Conservation (phyloP, 768 basidiomycete species). For the Chiua virens region DNA sequence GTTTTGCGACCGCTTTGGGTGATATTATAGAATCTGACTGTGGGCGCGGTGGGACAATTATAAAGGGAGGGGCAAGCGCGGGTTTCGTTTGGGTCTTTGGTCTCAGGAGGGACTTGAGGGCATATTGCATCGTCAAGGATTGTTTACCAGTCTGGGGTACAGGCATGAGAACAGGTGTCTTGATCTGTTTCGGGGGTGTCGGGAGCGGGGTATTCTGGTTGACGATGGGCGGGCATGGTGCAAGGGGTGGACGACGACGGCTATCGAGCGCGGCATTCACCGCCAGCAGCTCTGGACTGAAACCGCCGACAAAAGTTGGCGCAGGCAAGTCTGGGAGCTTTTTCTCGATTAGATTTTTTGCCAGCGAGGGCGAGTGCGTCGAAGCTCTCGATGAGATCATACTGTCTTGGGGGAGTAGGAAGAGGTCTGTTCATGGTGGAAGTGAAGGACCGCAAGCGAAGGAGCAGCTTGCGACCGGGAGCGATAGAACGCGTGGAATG, state of each 20-base stretch:
- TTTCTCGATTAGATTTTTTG: slow-evolving; percentile 13
- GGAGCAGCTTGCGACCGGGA: slow-evolving; percentile 7
- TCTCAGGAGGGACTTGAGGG: slow-evolving; percentile 16
- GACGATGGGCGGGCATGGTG: slow-evolving; percentile 1
- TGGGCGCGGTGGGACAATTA: slow-evolving; percentile 29
- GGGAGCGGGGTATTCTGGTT: background rate
- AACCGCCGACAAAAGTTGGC: slow-evolving; percentile 52
- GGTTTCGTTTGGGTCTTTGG: slow-evolving; percentile 8
- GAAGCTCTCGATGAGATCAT: slow-evolving; percentile 35
- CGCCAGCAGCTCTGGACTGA: slow-evolving; percentile 26
- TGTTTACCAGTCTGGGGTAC: slow-evolving; percentile 23
- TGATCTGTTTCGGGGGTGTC: slow-evolving; percentile 15
- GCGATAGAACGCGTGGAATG: background rate
- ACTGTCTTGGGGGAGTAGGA: slow-evolving; percentile 11
- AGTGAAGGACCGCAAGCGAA: slow-evolving; percentile 12
- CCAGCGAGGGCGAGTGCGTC: slow-evolving; percentile 33
- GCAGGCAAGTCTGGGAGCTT: slow-evolving; percentile 12
- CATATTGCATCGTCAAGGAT: slow-evolving; percentile 22
- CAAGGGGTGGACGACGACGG: slow-evolving; percentile 7
- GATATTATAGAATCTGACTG: slow-evolving; percentile 31
- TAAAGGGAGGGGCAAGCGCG: slow-evolving; percentile 20
- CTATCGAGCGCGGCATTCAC: slow-evolving; percentile 8
- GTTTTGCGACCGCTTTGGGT: slow-evolving; percentile 4
- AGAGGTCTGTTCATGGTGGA: slow-evolving; percentile 23
- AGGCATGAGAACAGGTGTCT: slow-evolving; percentile 34